These are phyloP conservation scores for Colletotrichum sp. DNA, from an alignment of 2,329 filamentous ascomycete genomes.

Conservation along the genomic window DNA sequence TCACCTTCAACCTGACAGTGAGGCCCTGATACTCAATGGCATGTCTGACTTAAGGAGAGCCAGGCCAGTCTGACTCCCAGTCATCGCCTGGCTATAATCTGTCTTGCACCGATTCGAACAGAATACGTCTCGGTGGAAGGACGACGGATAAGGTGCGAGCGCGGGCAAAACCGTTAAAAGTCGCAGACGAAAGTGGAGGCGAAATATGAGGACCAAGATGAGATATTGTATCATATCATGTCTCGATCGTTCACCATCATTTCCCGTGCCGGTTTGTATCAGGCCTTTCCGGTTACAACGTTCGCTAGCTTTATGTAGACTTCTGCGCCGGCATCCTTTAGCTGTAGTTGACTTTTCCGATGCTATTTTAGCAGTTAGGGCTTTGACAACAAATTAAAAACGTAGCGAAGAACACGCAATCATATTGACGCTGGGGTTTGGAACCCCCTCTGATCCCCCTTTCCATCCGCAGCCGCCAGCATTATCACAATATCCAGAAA, in stretches of 20 bases:
- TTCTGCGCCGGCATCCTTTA: no score
- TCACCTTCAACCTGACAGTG: not conserved
- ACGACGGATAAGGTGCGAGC: not conserved
- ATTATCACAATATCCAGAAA: no score
- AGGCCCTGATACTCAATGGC: accelerated
- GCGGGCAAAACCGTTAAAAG: accelerated
- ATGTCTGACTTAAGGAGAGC: accelerated
- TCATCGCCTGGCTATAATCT: accelerated
- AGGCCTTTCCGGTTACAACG: no score
- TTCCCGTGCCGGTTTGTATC: no score
- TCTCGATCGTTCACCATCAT: no score
- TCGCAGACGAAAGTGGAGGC: not conserved
- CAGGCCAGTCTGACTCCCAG: accelerated
- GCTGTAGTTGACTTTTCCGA: no score
- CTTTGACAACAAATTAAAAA: no score
- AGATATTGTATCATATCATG: accelerated
- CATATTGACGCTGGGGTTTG: no score
- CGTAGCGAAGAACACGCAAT: no score
- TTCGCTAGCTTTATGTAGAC: no score
- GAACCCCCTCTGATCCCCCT: no score
- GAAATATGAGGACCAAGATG: accelerated
- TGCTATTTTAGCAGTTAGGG: accelerated
- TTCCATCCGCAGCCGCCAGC: no score
- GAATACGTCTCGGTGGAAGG: not conserved
- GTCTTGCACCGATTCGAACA: not conserved